Evolutionary conservation across 257 asterid species (phyloP), one percentile per base, ranked within the genome.

Genomic region (Gynochthodes officinalis): DNA sequence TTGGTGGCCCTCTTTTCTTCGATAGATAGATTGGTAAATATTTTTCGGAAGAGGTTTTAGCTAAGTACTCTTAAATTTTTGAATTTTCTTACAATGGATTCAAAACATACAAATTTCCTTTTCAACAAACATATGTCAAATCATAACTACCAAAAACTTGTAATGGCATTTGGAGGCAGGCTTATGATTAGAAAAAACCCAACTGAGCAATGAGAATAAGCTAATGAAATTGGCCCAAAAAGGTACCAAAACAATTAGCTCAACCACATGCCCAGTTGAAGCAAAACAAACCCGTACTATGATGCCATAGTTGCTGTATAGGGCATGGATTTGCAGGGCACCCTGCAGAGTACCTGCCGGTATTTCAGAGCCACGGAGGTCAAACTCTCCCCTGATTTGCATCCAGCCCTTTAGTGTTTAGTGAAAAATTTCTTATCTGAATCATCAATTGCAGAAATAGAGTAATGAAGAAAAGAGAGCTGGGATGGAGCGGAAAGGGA

Each of bases 111-210:
- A 50, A 19, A 5, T 9, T 13, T 57, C 32, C 63, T 23, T 19
- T n/a, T 27, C 10, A 33, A 27, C 28, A 28, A 21, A 12, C 39
- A 46, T 3, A 23, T 3, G 1, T 11, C 11, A 33, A 1, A 35
- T 15, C 33, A 32, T 21, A 33, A 32, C 0, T 1, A 7, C 12
- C 2, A 21, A 18, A 14, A 25, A 59, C n/a, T 14, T 15, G 89
- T 85, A 75, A 80, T 82, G 90, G 86, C 93, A 79, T 70, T 76
- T 85, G 93, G 93, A 87, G 90, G 89, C 90, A 85, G 85, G 55
- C 59, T 80, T 64, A 83, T 69, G 88, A 63, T 3, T 67, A 71
- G 23, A 44, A 44, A 69, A 23, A 30, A 16, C 18, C 68, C 82
- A 58, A 76, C 59, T 58, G 70, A 55, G 79, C 66, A 67, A 68